Conservation (phyloP, 2,329 filamentous ascomycete species). For the Pseudogymnoascus sp. region DNA sequence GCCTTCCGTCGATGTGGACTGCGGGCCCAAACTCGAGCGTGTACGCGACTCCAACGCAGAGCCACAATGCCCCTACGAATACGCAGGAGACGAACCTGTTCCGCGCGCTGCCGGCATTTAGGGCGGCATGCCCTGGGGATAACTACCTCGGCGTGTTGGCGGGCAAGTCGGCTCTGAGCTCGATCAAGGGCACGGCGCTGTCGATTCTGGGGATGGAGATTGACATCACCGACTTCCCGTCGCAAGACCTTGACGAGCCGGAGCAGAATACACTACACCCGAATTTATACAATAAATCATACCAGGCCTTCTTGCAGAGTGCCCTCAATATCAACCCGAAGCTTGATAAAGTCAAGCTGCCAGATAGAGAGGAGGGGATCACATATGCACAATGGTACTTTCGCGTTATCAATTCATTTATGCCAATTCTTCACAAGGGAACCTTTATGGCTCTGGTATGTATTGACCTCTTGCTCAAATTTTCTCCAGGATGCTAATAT, state of each 20-base stretch:
- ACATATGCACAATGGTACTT: constrained; percentile 71
- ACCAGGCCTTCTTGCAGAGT: constrained; percentile 60
- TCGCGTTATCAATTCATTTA: constrained; percentile 59
- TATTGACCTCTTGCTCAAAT: constrained; percentile 10
- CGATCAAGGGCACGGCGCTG: constrained; percentile 68
- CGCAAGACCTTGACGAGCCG: constrained; percentile 57
- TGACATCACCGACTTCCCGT: constrained; percentile 66
- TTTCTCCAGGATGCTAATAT: constrained; percentile 11
- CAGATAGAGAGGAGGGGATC: constrained; percentile 55
- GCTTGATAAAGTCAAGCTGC: constrained; percentile 50
- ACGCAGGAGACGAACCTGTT: constrained; percentile 21
- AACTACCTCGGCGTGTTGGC: constrained; percentile 55
- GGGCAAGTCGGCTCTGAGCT: constrained; percentile 58
- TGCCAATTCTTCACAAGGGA: constrained; percentile 70
- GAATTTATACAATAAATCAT: constrained; percentile 61
- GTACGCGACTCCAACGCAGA: constrained; percentile 8
- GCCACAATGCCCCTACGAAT: background rate
- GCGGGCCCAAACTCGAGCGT: constrained; percentile 11
- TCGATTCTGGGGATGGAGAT: constrained; percentile 73
- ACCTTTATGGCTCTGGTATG: constrained; percentile 61
- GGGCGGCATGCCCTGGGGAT: constrained; percentile 40
- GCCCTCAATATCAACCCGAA: constrained; percentile 52
- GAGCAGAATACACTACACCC: constrained; percentile 33
- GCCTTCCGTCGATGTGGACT: constrained; percentile 17
- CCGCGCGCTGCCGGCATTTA: constrained; percentile 20